Percentiles rank a stretch among this genome's conserved stretches.
These are phyloP conservation scores for Piper betle DNA, from an alignment of 164 flowering plant genomes.

Conservation along the genomic window DNA sequence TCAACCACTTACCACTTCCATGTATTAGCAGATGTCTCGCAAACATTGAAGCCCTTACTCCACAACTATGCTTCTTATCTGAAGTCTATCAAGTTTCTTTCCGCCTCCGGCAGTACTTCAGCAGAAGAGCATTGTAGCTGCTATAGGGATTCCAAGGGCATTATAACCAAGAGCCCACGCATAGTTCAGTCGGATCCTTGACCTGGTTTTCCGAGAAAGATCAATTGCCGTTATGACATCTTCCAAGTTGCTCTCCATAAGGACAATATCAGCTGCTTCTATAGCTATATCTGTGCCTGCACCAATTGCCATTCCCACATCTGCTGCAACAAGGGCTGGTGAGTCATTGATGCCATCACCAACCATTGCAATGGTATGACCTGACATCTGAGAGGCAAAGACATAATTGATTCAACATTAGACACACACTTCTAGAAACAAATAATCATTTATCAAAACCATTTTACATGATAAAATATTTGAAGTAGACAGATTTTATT, in stretches of 20 bases:
- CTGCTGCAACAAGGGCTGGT: conserved; percentile 86
- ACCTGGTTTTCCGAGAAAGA: conserved; percentile 73
- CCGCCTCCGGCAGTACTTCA: conserved; percentile 85
- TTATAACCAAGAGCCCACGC: conserved; percentile 96
- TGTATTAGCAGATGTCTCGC: no score
- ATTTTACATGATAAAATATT: not conserved
- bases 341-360: conserved; percentile 96
- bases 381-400: conserved; percentile 34
- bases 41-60: no score
- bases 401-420: no score
- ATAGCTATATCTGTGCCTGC: conserved; percentile 92
- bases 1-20: no score
- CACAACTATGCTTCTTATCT: no score
- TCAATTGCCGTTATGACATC: conserved; percentile 88
- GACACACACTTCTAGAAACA: not conserved
- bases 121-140: conserved; percentile 79
- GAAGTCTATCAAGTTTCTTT: conserved; percentile 13
- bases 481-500: no score
- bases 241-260: conserved; percentile 77
- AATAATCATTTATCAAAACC: no score
- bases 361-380: conserved; percentile 76
- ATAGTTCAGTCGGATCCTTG: conserved; percentile 64
- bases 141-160: conserved; percentile 72
- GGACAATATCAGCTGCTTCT: conserved; percentile 91
- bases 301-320: conserved; percentile 97